These are phyloP conservation scores for Spergularia bocconei DNA, from an alignment of 148 eudicot genomes.

Conservation along the genomic window DNA sequence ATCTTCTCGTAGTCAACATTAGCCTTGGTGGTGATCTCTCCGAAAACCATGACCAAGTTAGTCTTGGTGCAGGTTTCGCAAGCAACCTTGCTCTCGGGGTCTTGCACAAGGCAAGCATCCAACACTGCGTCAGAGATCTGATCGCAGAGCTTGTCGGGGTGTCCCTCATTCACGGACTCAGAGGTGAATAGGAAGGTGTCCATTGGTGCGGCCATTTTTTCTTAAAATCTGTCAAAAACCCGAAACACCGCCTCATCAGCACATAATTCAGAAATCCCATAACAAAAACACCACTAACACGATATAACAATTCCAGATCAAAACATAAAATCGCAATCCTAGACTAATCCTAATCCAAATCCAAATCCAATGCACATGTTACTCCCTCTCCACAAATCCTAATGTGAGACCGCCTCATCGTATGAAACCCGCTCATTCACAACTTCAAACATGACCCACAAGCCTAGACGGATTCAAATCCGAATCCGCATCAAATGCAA, in stretches of 20 bases:
- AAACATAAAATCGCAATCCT: no score
- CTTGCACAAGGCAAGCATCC: slow-evolving; percentile 48
- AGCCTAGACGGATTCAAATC: no score
- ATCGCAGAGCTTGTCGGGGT: slow-evolving; percentile 54
- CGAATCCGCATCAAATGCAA: no score
- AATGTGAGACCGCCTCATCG: no score
- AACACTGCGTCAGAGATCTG: slow-evolving; percentile 53
- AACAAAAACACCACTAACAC: not conserved
- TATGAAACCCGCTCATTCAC: no score
- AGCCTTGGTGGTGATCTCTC: slow-evolving; percentile 40
- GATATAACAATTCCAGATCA: not conserved
- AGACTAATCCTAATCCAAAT: no score
- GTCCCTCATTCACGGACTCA: slow-evolving; percentile 55
- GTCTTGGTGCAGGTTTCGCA: slow-evolving; percentile 50
- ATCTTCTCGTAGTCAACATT: slow-evolving; percentile 39
- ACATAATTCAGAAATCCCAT: not conserved
- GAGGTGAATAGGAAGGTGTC: slow-evolving; percentile 50
- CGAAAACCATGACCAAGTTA: slow-evolving; percentile 41
- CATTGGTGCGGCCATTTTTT: slow-evolving; percentile 30
- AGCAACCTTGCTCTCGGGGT: slow-evolving; percentile 51
- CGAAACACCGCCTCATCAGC: slow-evolving; percentile 1
- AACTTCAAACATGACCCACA: no score
- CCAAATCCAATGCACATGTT: no score
- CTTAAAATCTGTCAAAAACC: slow-evolving; percentile 22
- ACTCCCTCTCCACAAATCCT: no score